Evolutionary conservation across 352 stramenopile genomes (phyloP).

Genomic region (Globisporangium lucens): DNA sequence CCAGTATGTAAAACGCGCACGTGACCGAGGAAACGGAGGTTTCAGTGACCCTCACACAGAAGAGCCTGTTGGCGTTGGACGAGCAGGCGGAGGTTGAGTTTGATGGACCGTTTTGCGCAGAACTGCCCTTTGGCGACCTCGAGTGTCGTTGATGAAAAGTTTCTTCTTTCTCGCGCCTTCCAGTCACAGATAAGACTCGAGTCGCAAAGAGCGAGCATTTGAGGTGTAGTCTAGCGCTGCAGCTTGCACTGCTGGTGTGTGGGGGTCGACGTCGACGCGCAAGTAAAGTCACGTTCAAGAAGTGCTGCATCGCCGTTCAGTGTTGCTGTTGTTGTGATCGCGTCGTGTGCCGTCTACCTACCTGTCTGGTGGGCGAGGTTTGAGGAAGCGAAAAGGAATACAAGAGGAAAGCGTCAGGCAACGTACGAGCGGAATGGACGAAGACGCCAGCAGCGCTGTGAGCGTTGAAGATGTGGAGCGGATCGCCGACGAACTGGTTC

Average conservation of each 20-base stretch:
- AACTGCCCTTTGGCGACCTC: slow-evolving; percentile 10
- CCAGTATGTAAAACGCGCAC: slow-evolving; percentile 5
- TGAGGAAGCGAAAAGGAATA: background rate
- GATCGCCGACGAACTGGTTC: slow-evolving; percentile 33
- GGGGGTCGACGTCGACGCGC: background rate
- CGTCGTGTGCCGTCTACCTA: background rate
- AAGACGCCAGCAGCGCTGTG: background rate
- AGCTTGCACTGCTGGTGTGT: background rate
- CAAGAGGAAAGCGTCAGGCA: background rate
- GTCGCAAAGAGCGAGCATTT: background rate
- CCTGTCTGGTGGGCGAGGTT: background rate
- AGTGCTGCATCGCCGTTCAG: too few relatives aligned
- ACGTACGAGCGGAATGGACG: slow-evolving; percentile 11
- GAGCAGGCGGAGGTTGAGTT: slow-evolving; percentile 7
- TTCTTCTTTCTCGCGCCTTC: background rate
- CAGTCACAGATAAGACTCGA: slow-evolving; percentile 5
- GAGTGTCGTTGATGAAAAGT: slow-evolving; percentile 5
- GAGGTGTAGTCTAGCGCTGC: background rate
- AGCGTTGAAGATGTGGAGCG: slow-evolving; percentile 19
- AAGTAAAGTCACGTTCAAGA: background rate
- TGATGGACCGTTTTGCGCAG: slow-evolving; percentile 8
- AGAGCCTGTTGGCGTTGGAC: background rate
- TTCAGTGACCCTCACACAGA: slow-evolving; percentile 1
- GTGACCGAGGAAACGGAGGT: background rate
- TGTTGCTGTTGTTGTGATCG: too few relatives aligned